Conservation (phyloP, 1,284 basidiomycete species). For the Trichosporon inkin region DNA sequence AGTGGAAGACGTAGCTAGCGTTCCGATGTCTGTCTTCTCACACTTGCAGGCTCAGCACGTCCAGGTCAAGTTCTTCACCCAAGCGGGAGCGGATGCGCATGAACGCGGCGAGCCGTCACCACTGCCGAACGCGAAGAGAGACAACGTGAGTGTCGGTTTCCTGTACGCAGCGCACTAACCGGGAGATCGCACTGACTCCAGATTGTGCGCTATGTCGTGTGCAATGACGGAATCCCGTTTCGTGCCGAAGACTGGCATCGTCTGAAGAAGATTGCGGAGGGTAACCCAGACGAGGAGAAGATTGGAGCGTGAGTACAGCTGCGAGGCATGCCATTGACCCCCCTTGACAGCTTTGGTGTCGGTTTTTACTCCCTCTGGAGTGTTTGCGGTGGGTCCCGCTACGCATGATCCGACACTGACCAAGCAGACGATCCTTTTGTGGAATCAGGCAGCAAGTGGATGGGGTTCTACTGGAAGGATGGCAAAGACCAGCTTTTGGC, state of each 20-base stretch:
- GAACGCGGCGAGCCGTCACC: conserved; percentile 33
- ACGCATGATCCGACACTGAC: conserved; percentile 1
- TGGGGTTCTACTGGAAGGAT: conserved; percentile 97
- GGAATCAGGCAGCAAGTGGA: conserved; percentile 80
- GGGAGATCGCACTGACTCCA: conserved; percentile 22
- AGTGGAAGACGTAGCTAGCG: conserved; percentile 3
- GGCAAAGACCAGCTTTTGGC: conserved; percentile 79
- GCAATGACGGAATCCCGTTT: conserved; percentile 80
- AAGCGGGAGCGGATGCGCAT: conserved; percentile 55
- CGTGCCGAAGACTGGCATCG: conserved; percentile 76
- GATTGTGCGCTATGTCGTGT: conserved; percentile 58
- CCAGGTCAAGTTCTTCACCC: conserved; percentile 76
- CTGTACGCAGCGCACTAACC: neutral
- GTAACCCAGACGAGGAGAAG: conserved; percentile 55
- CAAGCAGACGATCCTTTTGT: conserved; percentile 81
- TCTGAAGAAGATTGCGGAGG: conserved; percentile 65
- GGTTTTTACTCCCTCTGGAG: conserved; percentile 56
- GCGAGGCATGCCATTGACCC: neutral
- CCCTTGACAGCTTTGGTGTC: conserved; percentile 48
- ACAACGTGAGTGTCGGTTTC: conserved; percentile 46
- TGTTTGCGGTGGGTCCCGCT: conserved; percentile 42
- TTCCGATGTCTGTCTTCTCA: conserved; percentile 3
- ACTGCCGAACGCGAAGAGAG: conserved; percentile 61
- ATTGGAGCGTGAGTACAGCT: conserved; percentile 47
- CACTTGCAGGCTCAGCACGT: conserved; percentile 60